Evolutionary conservation across 139 green algal genomes (phyloP).

Genomic region (Zygnema cylindricum): DNA sequence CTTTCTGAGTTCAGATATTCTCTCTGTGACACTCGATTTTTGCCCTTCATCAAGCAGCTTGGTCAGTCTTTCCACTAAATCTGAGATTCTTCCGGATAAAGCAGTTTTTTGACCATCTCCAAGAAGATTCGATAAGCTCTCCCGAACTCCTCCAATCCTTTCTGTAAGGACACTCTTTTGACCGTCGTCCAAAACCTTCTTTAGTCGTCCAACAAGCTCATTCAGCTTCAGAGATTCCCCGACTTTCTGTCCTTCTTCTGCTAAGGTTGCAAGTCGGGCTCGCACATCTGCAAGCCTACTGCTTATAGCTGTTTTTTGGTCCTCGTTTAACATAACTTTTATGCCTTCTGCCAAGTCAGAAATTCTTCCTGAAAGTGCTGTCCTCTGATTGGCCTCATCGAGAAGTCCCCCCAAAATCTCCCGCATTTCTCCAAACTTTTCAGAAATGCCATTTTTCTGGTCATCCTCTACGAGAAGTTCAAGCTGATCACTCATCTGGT

Average conservation of each 20-base stretch:
- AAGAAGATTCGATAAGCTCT: background rate
- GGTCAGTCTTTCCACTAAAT: constrained; percentile 14
- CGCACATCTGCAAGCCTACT: background rate
- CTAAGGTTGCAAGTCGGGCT: background rate
- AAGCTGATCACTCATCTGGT: constrained; percentile 6
- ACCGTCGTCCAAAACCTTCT: background rate
- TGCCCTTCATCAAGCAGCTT: background rate
- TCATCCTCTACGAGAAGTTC: background rate
- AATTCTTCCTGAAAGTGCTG: background rate
- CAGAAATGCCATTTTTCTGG: background rate
- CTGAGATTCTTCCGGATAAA: background rate
- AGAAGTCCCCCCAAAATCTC: background rate
- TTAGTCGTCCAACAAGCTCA: background rate
- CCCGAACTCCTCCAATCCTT: background rate
- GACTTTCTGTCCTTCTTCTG: background rate
- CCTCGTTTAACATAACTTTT: background rate
- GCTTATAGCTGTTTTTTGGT: background rate
- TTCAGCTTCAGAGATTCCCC: background rate
- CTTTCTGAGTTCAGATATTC: constrained; percentile 20
- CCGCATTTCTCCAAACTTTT: background rate
- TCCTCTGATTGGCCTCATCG: background rate
- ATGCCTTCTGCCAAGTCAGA: background rate
- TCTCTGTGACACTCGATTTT: background rate
- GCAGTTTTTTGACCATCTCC: background rate
- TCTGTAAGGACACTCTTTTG: background rate